These are phyloP conservation scores for Lachancea kluyveri DNA, from an alignment of 805 yeast genomes.

Conservation along the genomic window DNA sequence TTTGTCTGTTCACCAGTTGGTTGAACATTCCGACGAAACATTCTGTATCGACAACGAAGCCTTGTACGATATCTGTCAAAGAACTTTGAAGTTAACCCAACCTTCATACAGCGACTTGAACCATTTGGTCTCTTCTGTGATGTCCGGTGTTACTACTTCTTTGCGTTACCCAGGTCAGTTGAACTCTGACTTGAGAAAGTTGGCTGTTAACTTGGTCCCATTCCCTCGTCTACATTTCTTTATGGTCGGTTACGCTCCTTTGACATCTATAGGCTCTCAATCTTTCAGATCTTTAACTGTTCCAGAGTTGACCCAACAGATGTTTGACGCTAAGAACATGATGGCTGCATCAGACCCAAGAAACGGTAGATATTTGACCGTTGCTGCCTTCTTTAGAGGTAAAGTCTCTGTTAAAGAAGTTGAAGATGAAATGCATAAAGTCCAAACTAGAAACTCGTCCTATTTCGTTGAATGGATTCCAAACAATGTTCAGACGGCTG, in stretches of 20 bases:
- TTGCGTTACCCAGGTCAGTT: constrained; percentile 93
- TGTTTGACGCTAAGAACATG: constrained; percentile 89
- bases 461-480: constrained; percentile 96
- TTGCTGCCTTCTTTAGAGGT: constrained; percentile 92
- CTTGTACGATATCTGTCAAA: constrained; percentile 80
- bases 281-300: constrained; percentile 81
- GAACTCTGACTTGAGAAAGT: constrained; percentile 85
- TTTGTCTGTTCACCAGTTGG: constrained; percentile 82
- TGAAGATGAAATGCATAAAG: constrained; percentile 85
- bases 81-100: constrained; percentile 71
- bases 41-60: constrained; percentile 96
- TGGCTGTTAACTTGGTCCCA: constrained; percentile 91
- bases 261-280: constrained; percentile 73
- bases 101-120: constrained; percentile 79
- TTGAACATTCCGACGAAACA: constrained; percentile 87
- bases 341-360: constrained; percentile 94
- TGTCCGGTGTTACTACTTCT: constrained; percentile 94
- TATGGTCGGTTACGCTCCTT: constrained; percentile 93
- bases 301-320: constrained; percentile 88
- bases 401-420: constrained; percentile 89
- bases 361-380: constrained; percentile 86
- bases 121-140: constrained; percentile 78
- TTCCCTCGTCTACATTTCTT: constrained; percentile 94
- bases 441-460: constrained; percentile 73
- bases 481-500: constrained; percentile 89